These are phyloP conservation scores for Passalora sequoiae DNA, from an alignment of 2,329 filamentous ascomycete genomes.

Conservation along the genomic window DNA sequence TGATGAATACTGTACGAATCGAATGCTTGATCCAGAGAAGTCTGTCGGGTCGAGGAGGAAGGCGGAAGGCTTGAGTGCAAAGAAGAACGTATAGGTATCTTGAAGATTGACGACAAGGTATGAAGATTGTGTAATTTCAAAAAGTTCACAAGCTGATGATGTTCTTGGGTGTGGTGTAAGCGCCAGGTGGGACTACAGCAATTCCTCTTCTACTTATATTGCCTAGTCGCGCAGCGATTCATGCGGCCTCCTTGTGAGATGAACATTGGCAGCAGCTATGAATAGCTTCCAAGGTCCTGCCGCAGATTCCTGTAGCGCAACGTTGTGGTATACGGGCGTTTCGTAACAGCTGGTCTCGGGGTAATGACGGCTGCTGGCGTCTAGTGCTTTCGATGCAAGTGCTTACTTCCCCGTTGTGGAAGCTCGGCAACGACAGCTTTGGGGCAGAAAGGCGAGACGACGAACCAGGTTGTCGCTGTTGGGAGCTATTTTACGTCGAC, in stretches of 20 bases:
- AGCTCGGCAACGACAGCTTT: neutral
- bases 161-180: neutral
- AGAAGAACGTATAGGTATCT: constrained; percentile 6
- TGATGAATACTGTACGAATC: too few relatives aligned
- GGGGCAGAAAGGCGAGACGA: neutral
- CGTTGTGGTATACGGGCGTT: neutral
- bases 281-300: neutral
- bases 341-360: constrained; percentile 5
- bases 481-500: neutral
- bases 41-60: neutral
- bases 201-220: neutral
- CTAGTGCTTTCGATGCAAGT: neutral
- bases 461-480: neutral
- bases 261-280: neutral
- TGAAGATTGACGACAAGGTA: too few relatives aligned
- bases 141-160: constrained; percentile 1
- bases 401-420: neutral
- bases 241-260: neutral
- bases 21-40: too few relatives aligned
- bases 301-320: neutral
- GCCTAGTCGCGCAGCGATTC: neutral
- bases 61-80: neutral
- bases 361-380: constrained; percentile 6
- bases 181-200: neutral
- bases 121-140: constrained; percentile 5